phyloP scores from a whole-genome alignment of 345 rosid species.

The Bruguiera gymnorhiza region DNA sequence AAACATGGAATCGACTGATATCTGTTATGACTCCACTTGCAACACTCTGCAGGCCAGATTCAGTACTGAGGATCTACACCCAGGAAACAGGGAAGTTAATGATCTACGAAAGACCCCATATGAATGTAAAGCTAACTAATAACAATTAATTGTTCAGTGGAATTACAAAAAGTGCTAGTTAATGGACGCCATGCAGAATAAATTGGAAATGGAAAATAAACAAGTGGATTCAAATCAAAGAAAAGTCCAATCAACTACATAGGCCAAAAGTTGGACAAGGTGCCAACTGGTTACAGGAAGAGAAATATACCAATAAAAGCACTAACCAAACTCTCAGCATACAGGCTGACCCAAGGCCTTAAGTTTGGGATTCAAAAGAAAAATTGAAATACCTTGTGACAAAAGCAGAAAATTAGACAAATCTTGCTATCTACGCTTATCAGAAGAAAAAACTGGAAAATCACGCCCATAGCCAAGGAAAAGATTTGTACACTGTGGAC shows the following conservation, averaged over 20 bases:
- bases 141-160: background rate
- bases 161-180: background rate
- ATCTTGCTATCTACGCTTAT: background rate
- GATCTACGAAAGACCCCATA: background rate
- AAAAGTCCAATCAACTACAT: background rate
- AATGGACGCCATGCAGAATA: too few species aligned
- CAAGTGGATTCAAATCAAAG: background rate
- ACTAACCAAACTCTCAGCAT: background rate
- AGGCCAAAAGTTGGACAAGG: too few species aligned
- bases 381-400: too few species aligned
- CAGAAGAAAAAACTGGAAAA: background rate
- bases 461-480: background rate
- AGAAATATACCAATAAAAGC: background rate
- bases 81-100: background rate
- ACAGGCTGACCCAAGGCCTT: background rate
- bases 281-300: too few species aligned
- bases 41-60: constrained; percentile 49
- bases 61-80: constrained; percentile 67
- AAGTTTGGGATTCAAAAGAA: background rate
- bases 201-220: background rate
- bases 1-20: constrained; percentile 60
- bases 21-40: constrained; percentile 78
- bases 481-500: too few species aligned
- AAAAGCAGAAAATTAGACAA: too few species aligned
- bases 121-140: background rate